Conservation (phyloP, 1,139 yeast species). For the Pichia sp. region DNA sequence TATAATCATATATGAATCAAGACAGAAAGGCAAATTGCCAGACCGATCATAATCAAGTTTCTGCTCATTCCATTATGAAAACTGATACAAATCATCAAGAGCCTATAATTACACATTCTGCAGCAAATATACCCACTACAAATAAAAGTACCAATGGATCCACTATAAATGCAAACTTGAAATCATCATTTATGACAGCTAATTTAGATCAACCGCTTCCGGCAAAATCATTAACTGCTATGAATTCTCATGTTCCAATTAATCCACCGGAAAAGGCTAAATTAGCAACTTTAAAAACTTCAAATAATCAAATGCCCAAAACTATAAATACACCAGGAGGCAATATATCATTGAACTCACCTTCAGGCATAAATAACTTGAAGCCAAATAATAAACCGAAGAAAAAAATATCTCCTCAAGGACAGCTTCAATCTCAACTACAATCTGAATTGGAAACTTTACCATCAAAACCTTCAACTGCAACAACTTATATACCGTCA, state of each 20-base stretch:
- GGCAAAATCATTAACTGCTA: not conserved
- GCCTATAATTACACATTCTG: not conserved
- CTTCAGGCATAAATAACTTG: not conserved
- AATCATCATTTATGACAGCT: not conserved
- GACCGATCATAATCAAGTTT: not conserved
- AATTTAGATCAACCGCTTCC: not conserved
- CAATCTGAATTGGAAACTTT: not conserved
- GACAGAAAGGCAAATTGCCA: not conserved
- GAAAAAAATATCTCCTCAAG: not conserved
- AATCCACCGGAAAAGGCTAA: not conserved
- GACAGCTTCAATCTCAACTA: not conserved
- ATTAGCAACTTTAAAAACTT: not conserved
- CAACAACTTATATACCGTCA: not conserved
- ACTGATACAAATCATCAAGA: not conserved
- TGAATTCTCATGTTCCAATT: not conserved
- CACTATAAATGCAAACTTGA: not conserved
- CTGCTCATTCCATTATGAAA: not conserved
- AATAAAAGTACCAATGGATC: not conserved
- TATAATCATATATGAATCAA: not conserved
- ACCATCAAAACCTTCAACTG: not conserved
- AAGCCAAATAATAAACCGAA: not conserved
- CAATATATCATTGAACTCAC: slow-evolving; percentile 4
- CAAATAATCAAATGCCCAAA: slow-evolving; percentile 4
- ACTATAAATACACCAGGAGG: slow-evolving; percentile 10
- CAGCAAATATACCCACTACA: not conserved